These are phyloP conservation scores for Blepharisma japonicum DNA, from an alignment of 73 alveolate species.

Conservation along the genomic window DNA sequence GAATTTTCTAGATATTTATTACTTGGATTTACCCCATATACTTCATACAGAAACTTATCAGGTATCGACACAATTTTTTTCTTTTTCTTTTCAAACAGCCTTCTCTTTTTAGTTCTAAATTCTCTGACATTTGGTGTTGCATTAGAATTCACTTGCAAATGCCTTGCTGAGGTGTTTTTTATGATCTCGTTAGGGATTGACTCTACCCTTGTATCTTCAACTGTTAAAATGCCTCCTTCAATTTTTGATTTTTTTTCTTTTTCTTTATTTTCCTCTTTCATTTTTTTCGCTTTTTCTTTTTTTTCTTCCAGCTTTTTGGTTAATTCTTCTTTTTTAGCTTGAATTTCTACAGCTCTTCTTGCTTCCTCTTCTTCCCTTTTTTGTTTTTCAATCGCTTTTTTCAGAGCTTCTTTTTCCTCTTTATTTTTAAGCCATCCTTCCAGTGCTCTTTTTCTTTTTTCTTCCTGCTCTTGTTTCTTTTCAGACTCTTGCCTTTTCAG, in stretches of 20 bases:
- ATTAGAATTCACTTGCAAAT: neutral
- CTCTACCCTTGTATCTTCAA: neutral
- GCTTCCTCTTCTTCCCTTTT: constrained; percentile 21
- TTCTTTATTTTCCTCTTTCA: neutral
- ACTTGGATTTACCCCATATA: constrained; percentile 2
- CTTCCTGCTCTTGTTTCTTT: constrained; percentile 8
- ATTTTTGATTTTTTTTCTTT: neutral
- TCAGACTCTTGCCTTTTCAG: neutral
- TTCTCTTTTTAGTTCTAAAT: constrained; percentile 3
- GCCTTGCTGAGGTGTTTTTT: neutral
- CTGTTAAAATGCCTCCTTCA: neutral
- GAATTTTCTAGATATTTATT: too few relatives aligned
- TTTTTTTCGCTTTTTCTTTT: neutral
- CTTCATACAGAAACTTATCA: constrained; percentile 14
- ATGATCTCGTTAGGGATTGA: neutral
- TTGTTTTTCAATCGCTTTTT: neutral
- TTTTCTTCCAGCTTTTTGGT: neutral
- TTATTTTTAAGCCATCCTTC: constrained; percentile 25
- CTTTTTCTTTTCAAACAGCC: constrained; percentile 13
- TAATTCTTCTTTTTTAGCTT: constrained; percentile 5
- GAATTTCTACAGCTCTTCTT: neutral
- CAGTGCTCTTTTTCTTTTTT: constrained; percentile 19
- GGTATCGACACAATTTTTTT: neutral
- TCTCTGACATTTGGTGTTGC: neutral
- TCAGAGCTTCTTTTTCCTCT: neutral